These are phyloP conservation scores for Pythium insidiosum DNA, from an alignment of 352 stramenopile species.

Conservation along the genomic window DNA sequence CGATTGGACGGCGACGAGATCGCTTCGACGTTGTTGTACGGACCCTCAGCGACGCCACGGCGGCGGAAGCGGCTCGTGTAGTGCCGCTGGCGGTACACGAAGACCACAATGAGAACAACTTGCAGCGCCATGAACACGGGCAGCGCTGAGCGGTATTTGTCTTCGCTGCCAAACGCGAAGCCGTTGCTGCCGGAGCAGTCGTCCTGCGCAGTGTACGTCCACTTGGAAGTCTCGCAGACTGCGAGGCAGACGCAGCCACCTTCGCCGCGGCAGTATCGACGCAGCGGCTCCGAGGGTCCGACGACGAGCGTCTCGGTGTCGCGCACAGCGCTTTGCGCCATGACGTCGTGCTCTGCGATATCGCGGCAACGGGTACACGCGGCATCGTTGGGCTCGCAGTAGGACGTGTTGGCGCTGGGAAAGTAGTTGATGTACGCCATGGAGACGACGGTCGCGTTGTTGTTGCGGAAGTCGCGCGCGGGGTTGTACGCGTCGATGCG, in stretches of 20 bases:
- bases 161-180: slow-evolving; percentile 6
- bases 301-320: no score
- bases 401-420: slow-evolving; percentile 48
- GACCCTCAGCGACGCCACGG: slow-evolving; percentile 17
- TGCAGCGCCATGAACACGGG: slow-evolving; percentile 67
- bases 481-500: slow-evolving; percentile 40
- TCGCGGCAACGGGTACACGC: slow-evolving; percentile 40
- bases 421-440: slow-evolving; percentile 51
- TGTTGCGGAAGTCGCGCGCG: slow-evolving; percentile 47
- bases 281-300: not conserved
- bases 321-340: no score
- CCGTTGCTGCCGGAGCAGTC: slow-evolving; percentile 26
- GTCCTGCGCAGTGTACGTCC: slow-evolving; percentile 37
- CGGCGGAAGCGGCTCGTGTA: slow-evolving; percentile 22
- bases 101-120: slow-evolving; percentile 38
- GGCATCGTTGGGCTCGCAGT: slow-evolving; percentile 43
- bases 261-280: slow-evolving; percentile 44
- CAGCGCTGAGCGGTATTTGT: slow-evolving; percentile 52
- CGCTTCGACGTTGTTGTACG: slow-evolving; percentile 67
- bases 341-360: slow-evolving; percentile 14
- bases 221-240: slow-evolving; percentile 41
- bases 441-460: slow-evolving; percentile 15
- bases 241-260: slow-evolving; percentile 62
- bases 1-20: slow-evolving; percentile 64
- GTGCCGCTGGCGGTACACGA: slow-evolving; percentile 47